A percentile compares a stretch with the other conserved stretches of the same genome.
phyloP scores from a whole-genome alignment of 768 basidiomycete species.

The Podaxis carcinomalis region DNA sequence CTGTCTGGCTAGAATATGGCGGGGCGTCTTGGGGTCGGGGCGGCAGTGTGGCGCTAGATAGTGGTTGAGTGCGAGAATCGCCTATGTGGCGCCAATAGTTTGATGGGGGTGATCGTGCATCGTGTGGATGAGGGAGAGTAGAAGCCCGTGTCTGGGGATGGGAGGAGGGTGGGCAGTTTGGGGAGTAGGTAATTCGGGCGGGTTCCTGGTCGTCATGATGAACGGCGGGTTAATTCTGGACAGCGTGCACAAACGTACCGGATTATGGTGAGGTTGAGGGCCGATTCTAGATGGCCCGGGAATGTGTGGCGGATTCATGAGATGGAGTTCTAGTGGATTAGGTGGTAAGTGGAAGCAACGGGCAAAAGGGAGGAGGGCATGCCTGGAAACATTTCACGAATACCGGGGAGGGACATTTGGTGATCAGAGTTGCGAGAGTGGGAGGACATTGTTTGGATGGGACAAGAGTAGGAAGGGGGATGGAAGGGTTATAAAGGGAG shows the following conservation, averaged over 20 bases:
- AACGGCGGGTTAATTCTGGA: background rate
- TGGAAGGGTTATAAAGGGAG: conserved; percentile 3
- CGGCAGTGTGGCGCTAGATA: background rate
- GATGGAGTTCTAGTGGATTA: conserved; percentile 14
- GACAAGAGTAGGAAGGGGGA: background rate
- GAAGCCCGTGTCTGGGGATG: background rate
- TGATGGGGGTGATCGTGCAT: background rate
- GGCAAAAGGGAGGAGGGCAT: conserved; percentile 7
- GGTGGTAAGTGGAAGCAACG: background rate
- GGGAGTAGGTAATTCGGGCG: background rate
- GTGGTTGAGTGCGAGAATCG: background rate
- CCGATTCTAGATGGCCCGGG: background rate
- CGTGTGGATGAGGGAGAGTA: background rate
- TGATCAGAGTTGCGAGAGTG: conserved; percentile 7
- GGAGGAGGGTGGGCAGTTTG: background rate
- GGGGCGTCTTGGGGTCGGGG: background rate
- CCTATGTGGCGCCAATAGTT: background rate
- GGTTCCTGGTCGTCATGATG: background rate
- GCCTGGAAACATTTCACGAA: conserved; percentile 56
- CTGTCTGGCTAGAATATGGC: background rate
- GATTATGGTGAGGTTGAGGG: background rate
- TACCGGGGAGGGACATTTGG: conserved; percentile 38
- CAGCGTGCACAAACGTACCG: background rate
- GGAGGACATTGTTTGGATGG: conserved; percentile 3
- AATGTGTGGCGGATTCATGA: conserved; percentile 9